Percentiles rank a stretch among this genome's conserved stretches.
phyloP scores from a whole-genome alignment of 2,329 filamentous ascomycete genomes.

The Colletotrichum lentis region DNA sequence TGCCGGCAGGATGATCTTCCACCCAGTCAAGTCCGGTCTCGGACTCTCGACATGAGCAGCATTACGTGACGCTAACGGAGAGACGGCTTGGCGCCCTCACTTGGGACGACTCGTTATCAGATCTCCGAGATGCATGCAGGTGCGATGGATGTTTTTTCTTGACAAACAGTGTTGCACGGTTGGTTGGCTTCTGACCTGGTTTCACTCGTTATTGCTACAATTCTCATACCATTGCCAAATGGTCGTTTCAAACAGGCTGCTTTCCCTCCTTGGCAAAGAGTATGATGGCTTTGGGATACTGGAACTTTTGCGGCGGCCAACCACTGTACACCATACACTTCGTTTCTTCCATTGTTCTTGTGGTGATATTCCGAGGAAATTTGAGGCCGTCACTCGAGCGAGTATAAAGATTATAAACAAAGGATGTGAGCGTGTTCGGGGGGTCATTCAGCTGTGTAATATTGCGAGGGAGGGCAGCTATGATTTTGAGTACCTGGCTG shows the following conservation, averaged over 20 bases:
- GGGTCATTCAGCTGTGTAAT: no score
- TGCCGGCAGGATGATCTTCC: slow-evolving; percentile 23
- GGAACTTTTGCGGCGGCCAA: neutral
- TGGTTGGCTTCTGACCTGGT: neutral
- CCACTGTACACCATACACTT: no score
- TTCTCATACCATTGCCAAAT: neutral
- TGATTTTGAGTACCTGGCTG: no score
- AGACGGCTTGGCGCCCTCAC: slow-evolving; percentile 10
- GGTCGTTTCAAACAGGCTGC: neutral
- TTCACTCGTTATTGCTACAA: neutral
- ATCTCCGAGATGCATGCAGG: neutral
- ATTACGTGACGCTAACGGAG: slow-evolving; percentile 8
- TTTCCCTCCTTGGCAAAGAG: neutral
- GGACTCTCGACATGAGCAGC: slow-evolving; percentile 1
- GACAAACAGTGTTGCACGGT: neutral
- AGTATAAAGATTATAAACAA: no score
- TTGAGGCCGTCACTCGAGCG: no score
- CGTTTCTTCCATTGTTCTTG: no score
- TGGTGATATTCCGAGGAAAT: neutral
- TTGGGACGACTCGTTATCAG: slow-evolving; percentile 8
- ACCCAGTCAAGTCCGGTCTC: slow-evolving; percentile 22
- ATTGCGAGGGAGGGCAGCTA: no score
- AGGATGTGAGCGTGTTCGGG: no score
- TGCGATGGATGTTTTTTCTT: neutral
- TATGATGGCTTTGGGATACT: neutral